phyloP scores from a whole-genome alignment of 306 rosid species.

The Delonix regia region DNA sequence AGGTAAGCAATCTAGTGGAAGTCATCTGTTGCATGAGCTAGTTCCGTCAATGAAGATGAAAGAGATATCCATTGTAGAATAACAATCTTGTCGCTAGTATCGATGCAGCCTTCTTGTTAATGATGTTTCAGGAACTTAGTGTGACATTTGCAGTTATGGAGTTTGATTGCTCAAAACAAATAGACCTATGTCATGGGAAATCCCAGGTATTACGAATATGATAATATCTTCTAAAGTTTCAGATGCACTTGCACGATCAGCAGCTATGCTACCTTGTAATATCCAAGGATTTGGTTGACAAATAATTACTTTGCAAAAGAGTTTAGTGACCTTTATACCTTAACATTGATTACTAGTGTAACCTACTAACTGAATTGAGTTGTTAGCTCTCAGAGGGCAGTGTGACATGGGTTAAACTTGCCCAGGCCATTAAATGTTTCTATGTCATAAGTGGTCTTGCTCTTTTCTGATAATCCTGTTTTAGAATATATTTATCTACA shows the following conservation, averaged over 20 bases:
- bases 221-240: constrained; percentile 20
- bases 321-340: not conserved
- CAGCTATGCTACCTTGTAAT: constrained; percentile 12
- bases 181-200: constrained; percentile 59
- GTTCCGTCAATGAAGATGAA: constrained; percentile 13
- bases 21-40: not conserved
- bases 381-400: constrained; percentile 5
- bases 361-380: constrained; percentile 23
- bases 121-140: constrained; percentile 76
- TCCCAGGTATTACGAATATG: constrained; percentile 57
- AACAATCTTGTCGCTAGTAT: constrained; percentile 2
- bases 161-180: constrained; percentile 80
- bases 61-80: constrained; percentile 24
- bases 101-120: constrained; percentile 9
- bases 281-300: constrained; percentile 10
- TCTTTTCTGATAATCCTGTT: constrained; percentile 1
- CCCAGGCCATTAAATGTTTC: not conserved
- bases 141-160: constrained; percentile 71
- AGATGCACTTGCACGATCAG: constrained; percentile 26
- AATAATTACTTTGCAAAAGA: not conserved
- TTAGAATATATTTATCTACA: not conserved
- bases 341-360: not conserved
- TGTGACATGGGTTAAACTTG: not conserved
- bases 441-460: not conserved
- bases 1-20: constrained; percentile 49